A percentile compares a stretch with the other conserved stretches of the same genome.
These are phyloP conservation scores for Crithidia brevicula DNA, from an alignment of 208 protist genomes.

Conservation along the genomic window DNA sequence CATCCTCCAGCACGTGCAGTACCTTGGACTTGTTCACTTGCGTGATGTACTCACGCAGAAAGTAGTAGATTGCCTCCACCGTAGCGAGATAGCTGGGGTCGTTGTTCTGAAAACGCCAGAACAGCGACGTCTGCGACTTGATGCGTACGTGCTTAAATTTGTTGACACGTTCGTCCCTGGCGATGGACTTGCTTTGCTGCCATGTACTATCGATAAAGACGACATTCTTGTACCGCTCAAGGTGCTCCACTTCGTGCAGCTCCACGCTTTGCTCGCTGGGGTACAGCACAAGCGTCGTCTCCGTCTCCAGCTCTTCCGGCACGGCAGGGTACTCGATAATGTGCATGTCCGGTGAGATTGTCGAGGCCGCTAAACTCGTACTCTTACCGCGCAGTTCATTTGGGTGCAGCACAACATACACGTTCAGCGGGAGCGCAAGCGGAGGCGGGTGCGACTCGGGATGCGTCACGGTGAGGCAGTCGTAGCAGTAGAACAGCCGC, in stretches of 20 bases:
- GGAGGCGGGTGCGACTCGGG: slow-evolving; percentile 84
- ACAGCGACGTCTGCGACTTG: slow-evolving; percentile 86
- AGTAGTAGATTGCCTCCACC: slow-evolving; percentile 96
- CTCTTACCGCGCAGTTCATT: slow-evolving; percentile 91
- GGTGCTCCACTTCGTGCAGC: slow-evolving; percentile 65
- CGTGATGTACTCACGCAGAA: slow-evolving; percentile 87
- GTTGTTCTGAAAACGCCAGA: slow-evolving; percentile 95
- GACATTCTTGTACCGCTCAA: slow-evolving; percentile 82
- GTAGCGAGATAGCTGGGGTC: slow-evolving; percentile 92
- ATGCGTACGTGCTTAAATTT: slow-evolving; percentile 85
- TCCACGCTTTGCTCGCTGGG: slow-evolving; percentile 79
- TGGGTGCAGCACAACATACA: slow-evolving; percentile 91
- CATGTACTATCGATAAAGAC: slow-evolving; percentile 96
- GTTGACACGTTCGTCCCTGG: slow-evolving; percentile 69
- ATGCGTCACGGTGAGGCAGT: slow-evolving; percentile 84
- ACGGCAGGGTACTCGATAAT: slow-evolving; percentile 81
- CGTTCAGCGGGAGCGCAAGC: slow-evolving; percentile 76
- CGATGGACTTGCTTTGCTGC: slow-evolving; percentile 92
- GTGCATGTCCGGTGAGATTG: slow-evolving; percentile 84
- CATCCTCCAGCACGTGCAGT: background rate
- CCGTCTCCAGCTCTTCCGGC: slow-evolving; percentile 58
- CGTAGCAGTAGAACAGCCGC: slow-evolving; percentile 90
- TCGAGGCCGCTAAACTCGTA: slow-evolving; percentile 92
- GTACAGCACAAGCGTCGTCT: slow-evolving; percentile 87
- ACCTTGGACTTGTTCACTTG: slow-evolving; percentile 54